phyloP scores from a whole-genome alignment of 2,329 filamentous ascomycete species.

The Monilinia polystroma region DNA sequence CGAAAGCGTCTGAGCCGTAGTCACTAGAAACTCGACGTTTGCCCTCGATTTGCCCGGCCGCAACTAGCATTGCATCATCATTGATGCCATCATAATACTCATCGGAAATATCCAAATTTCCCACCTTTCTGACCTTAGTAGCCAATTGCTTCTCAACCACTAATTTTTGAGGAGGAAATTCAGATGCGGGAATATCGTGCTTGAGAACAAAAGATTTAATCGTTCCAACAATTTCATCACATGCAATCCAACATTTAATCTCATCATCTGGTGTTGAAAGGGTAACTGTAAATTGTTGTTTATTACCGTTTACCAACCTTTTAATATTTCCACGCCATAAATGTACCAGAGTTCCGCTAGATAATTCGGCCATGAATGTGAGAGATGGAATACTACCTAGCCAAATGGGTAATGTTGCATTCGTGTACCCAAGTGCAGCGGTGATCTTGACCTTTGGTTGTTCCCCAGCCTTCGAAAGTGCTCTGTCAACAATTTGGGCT shows the following conservation, averaged over 20 bases:
- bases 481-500: conserved; percentile 40
- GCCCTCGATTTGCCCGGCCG: conserved; percentile 34
- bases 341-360: conserved; percentile 66
- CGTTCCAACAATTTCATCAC: conserved; percentile 77
- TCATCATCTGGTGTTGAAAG: conserved; percentile 54
- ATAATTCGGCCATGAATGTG: conserved; percentile 72
- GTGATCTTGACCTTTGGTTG: conserved; percentile 60
- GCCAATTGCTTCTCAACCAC: conserved; percentile 12
- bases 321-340: conserved; percentile 64
- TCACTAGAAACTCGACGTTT: conserved; percentile 26
- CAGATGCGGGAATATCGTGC: conserved; percentile 40
- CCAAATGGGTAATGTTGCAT: conserved; percentile 64
- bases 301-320: conserved; percentile 58
- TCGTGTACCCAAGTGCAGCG: conserved; percentile 68
- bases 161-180: conserved; percentile 35
- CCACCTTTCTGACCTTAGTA: not conserved
- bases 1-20: conserved; percentile 49
- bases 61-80: conserved; percentile 47
- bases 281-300: conserved; percentile 58
- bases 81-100: conserved; percentile 41
- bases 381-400: conserved; percentile 63
- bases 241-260: conserved; percentile 71
- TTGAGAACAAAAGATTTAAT: conserved; percentile 33
- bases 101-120: conserved; percentile 28
- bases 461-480: conserved; percentile 40